phyloP scores from a whole-genome alignment of 164 flowering plant species.

The Santalum album region DNA sequence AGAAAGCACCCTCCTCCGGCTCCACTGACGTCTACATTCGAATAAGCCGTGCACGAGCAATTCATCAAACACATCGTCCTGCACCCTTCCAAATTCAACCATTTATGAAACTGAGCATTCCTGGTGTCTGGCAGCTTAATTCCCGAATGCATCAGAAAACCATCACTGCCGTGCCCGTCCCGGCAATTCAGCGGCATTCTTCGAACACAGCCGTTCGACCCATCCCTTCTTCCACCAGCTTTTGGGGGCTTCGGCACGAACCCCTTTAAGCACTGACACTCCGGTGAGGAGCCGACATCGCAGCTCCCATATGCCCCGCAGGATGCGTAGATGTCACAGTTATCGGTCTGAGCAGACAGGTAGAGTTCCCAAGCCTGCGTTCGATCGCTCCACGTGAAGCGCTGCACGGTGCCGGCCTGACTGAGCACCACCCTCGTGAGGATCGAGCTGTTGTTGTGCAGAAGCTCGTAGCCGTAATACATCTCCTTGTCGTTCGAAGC shows the following conservation, averaged over 20 bases:
- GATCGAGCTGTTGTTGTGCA: neutral
- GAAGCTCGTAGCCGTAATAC: neutral
- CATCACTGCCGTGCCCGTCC: neutral
- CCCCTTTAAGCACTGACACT: neutral
- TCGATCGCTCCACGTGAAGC: neutral
- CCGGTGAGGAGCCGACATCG: neutral
- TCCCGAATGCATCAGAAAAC: constrained; percentile 10
- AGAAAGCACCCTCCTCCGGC: constrained; percentile 20
- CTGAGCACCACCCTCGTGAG: neutral
- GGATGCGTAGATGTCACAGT: neutral
- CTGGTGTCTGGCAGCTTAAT: constrained; percentile 30
- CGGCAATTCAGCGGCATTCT: neutral
- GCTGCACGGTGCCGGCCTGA: neutral
- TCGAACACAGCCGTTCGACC: neutral
- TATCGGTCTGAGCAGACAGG: neutral
- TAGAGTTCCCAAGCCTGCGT: neutral
- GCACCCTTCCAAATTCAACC: constrained; percentile 17
- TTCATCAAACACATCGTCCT: constrained; percentile 19
- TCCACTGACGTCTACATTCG: constrained; percentile 13
- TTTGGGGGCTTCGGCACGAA: neutral
- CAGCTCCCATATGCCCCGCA: neutral
- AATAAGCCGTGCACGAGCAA: constrained; percentile 31
- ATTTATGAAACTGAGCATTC: constrained; percentile 4
- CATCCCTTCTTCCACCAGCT: neutral
- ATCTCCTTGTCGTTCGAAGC: neutral